Evolutionary conservation across 257 asterid genomes (phyloP).

Genomic region (Echites panduratus): DNA sequence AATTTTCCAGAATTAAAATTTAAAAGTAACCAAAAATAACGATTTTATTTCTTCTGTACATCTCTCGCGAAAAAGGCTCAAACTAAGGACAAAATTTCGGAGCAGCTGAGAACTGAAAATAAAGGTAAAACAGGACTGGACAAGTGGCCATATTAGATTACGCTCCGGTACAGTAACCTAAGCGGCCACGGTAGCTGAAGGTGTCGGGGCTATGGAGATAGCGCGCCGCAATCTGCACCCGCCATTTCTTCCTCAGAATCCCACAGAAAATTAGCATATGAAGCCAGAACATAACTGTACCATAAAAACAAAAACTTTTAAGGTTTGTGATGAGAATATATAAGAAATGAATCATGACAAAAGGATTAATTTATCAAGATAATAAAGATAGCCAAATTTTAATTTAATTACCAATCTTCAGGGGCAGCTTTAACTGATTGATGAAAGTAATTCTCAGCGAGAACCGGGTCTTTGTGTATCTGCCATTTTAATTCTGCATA

Average conservation of each 20-base stretch:
- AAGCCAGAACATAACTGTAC: slow-evolving; percentile 46
- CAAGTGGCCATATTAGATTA: background rate
- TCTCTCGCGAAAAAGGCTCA: background rate
- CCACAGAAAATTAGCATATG: slow-evolving; percentile 63
- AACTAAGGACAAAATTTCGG: background rate
- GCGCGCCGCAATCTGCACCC: background rate
- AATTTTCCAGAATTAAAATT: background rate
- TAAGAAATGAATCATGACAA: no score
- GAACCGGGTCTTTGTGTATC: slow-evolving; percentile 26
- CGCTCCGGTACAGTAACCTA: background rate
- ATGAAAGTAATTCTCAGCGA: slow-evolving; percentile 37
- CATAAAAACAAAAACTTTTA: background rate
- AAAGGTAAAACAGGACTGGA: background rate
- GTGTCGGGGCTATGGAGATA: background rate
- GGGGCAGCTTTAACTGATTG: slow-evolving; percentile 44
- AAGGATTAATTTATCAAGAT: no score
- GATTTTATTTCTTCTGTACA: background rate
- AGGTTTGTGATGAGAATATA: no score
- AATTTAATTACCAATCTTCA: slow-evolving; percentile 29
- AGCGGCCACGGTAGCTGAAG: background rate
- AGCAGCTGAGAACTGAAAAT: background rate
- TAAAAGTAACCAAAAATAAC: background rate
- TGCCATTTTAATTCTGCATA: slow-evolving; percentile 52
- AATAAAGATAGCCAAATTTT: background rate
- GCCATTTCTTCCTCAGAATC: slow-evolving; percentile 27